Conservation (phyloP, 345 rosid species). For the Eucalyptus erythrocorys region DNA sequence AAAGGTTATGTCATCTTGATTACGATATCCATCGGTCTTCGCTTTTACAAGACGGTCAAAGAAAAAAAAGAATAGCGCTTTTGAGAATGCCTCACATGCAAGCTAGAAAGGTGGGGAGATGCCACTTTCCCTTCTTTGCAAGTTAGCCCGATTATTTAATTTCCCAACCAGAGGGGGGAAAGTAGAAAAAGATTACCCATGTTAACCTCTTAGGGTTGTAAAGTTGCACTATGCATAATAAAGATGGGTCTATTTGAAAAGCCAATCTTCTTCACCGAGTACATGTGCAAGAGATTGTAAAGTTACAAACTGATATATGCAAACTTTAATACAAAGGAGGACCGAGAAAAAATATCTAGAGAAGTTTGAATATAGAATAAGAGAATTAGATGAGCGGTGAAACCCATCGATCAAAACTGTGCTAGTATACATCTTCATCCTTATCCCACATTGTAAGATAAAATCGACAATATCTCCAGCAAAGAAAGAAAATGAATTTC, state of each 20-base stretch:
- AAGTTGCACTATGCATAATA: background rate
- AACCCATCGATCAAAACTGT: background rate
- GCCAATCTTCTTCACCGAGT: background rate
- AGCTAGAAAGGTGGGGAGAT: background rate
- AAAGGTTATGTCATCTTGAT: background rate
- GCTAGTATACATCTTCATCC: background rate
- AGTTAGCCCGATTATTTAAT: background rate
- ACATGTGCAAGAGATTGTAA: background rate
- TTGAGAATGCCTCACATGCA: background rate
- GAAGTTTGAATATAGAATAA: background rate
- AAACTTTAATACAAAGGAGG: background rate
- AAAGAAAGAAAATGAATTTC: background rate
- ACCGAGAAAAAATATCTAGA: background rate
- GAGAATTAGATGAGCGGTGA: background rate
- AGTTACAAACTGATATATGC: background rate
- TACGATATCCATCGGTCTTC: background rate
- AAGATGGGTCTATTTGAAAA: background rate
- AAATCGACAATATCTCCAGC: background rate
- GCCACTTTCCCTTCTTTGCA: background rate
- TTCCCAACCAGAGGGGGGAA: background rate
- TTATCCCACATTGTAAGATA: background rate
- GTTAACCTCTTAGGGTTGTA: background rate
- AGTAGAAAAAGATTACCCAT: background rate
- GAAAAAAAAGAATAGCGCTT: background rate
- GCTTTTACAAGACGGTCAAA: background rate